Evolutionary conservation across 257 asterid species (phyloP).

Genomic region (Solanum bukasovii): DNA sequence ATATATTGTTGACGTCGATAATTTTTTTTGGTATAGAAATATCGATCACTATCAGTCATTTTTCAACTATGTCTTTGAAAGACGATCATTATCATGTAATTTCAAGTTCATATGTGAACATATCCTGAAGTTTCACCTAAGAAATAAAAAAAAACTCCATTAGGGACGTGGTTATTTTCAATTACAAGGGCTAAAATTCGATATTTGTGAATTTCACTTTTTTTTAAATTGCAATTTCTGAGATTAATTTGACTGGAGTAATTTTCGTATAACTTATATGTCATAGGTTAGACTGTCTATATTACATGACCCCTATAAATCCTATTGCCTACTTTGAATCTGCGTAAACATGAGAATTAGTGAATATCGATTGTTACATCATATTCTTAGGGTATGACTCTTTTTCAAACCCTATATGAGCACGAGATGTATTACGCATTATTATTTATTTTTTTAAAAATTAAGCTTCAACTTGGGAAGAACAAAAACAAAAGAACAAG

Average conservation of each 20-base stretch:
- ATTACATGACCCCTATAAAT: neutral
- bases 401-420: neutral
- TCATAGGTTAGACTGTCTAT: neutral
- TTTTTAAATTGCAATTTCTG: neutral
- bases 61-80: neutral
- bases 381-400: neutral
- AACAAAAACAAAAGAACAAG: neutral
- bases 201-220: neutral
- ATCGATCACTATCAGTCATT: neutral
- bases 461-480: neutral
- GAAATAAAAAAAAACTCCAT: neutral
- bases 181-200: neutral
- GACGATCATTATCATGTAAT: neutral
- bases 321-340: neutral
- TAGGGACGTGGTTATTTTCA: neutral
- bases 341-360: neutral
- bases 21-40: neutral
- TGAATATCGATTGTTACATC: neutral
- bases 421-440: neutral
- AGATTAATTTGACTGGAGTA: neutral
- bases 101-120: neutral
- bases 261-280: neutral
- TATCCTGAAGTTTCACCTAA: neutral
- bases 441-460: neutral
- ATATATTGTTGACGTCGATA: neutral